These are phyloP conservation scores for Eutypa lata DNA, from an alignment of 2,329 filamentous ascomycete species.

Conservation along the genomic window DNA sequence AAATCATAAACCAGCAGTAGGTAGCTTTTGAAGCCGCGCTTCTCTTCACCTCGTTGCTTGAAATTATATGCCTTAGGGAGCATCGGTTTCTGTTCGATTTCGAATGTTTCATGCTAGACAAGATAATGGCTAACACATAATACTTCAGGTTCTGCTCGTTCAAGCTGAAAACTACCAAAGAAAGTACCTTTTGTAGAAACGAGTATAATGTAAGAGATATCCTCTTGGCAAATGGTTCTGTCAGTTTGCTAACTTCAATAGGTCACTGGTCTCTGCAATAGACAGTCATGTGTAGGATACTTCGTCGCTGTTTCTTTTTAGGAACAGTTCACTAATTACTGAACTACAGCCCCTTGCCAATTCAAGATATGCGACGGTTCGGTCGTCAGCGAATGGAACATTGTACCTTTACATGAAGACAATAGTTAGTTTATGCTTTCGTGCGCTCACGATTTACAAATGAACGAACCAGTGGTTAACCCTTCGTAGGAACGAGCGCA, in stretches of 20 bases:
- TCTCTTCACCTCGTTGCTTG: constrained; percentile 50
- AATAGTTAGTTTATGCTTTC: constrained; percentile 42
- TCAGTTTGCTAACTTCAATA: background rate
- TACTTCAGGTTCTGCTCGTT: constrained; percentile 72
- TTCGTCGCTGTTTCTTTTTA: background rate
- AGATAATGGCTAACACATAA: background rate
- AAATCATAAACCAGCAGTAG: constrained; percentile 79
- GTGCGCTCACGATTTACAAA: background rate
- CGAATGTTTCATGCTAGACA: background rate
- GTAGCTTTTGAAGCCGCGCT: background rate
- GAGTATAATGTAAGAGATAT: constrained; percentile 35
- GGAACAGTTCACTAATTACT: background rate
- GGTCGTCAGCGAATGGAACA: constrained; percentile 73
- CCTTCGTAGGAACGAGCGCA: constrained; percentile 59
- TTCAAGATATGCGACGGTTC: constrained; percentile 87
- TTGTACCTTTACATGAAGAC: constrained; percentile 98
- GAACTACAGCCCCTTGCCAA: constrained; percentile 78
- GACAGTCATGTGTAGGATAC: constrained; percentile 1
- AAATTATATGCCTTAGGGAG: constrained; percentile 52
- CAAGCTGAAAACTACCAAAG: constrained; percentile 88
- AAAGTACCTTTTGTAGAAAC: constrained; percentile 82
- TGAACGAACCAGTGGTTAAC: constrained; percentile 1
- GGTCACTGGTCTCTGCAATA: constrained; percentile 49
- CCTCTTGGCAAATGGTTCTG: constrained; percentile 38
- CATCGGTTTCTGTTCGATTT: constrained; percentile 31